Conservation (phyloP, 2,329 filamentous ascomycete genomes). For the Albifimbria verrucaria region DNA sequence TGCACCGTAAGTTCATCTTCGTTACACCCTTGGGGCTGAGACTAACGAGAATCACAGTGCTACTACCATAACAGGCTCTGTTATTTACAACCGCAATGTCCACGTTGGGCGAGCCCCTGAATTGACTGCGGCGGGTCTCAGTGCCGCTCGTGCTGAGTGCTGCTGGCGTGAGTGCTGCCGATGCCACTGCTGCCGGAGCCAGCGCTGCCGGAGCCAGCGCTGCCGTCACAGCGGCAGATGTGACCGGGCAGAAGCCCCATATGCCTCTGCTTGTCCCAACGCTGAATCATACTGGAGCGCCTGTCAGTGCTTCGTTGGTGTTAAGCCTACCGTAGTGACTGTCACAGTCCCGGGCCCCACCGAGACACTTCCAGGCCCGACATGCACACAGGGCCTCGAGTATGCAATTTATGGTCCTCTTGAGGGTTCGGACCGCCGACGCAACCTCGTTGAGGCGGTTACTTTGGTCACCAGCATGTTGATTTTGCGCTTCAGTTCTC, state of each 20-base stretch:
- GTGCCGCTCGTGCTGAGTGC: background rate
- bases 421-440: background rate
- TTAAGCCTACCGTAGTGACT: constrained; percentile 9
- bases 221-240: background rate
- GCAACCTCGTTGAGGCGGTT: background rate
- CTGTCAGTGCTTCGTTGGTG: constrained; percentile 15
- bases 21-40: background rate
- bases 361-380: background rate
- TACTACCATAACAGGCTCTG: background rate
- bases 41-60: background rate
- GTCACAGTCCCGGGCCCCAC: constrained; percentile 4
- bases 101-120: background rate
- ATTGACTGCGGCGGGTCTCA: background rate
- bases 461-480: background rate
- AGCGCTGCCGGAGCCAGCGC: background rate
- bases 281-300: constrained; percentile 12
- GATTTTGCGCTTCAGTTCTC: background rate
- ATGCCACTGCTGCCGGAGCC: background rate
- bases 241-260: constrained; percentile 7
- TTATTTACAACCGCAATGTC: background rate
- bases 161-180: background rate
- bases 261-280: constrained; percentile 12
- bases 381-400: constrained; percentile 7
- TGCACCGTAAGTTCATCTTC: background rate
- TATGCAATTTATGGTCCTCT: constrained; percentile 5